Evolutionary conservation across 148 eudicot genomes (phyloP).

Genomic region (Persicaria maculosa): DNA sequence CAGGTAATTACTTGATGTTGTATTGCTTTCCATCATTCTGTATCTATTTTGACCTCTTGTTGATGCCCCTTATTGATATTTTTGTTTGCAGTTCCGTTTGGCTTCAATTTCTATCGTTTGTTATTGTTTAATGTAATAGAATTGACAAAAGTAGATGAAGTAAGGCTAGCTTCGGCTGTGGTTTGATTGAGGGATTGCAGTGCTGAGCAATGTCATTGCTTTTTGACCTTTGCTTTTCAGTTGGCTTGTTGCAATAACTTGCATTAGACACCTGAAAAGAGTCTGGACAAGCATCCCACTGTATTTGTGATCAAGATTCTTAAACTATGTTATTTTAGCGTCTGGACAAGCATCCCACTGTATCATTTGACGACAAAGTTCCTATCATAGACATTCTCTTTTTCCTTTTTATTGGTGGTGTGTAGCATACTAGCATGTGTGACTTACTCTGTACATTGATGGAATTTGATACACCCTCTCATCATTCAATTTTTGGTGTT

Average conservation of each 20-base stretch:
- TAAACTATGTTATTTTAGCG: neutral
- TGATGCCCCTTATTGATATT: neutral
- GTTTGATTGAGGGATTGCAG: neutral
- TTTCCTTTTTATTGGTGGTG: neutral
- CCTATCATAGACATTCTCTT: neutral
- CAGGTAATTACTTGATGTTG: constrained; percentile 39
- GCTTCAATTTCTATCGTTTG: neutral
- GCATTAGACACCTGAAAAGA: neutral
- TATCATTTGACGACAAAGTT: neutral
- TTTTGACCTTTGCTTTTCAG: neutral
- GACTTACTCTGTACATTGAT: neutral
- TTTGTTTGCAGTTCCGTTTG: neutral
- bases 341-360: neutral
- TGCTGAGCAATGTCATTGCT: neutral
- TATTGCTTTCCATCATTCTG: too few species aligned
- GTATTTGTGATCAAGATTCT: neutral
- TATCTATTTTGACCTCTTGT: too few species aligned
- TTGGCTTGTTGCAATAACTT: neutral
- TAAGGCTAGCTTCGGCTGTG: neutral
- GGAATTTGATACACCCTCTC: neutral
- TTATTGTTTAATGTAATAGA: neutral
- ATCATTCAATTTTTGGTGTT: neutral
- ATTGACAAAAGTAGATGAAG: neutral
- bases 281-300: neutral
- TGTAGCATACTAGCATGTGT: neutral